A percentile compares a stretch with the other conserved stretches of the same genome.
phyloP scores from a whole-genome alignment of 768 basidiomycete species.

The Pisolithus microcarpus region DNA sequence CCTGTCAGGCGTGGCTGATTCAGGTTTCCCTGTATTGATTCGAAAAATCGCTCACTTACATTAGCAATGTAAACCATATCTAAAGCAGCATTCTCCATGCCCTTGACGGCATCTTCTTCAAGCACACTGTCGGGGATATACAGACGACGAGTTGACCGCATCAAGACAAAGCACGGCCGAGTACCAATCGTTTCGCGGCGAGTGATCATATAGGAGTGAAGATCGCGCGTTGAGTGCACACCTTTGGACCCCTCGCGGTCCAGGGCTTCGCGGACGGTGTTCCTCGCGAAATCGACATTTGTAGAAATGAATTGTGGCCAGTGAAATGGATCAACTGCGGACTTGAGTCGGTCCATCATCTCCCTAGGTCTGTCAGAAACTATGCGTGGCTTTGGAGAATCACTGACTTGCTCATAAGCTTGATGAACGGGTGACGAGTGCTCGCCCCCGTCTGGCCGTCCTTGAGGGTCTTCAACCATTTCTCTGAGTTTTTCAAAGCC shows the following conservation, averaged over 20 bases:
- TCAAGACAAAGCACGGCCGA: constrained; percentile 22
- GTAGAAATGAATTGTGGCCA: constrained; percentile 22
- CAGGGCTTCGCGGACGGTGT: constrained; percentile 18
- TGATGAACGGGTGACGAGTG: constrained; percentile 18
- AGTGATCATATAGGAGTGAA: constrained; percentile 22
- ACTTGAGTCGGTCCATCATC: constrained; percentile 18
- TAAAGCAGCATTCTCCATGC: constrained; percentile 21
- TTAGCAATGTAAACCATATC: constrained; percentile 24
- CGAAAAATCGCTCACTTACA: constrained; percentile 5
- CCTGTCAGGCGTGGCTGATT: constrained; percentile 6
- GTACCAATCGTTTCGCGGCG: constrained; percentile 25
- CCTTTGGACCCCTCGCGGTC: constrained; percentile 19
- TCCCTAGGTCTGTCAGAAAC: constrained; percentile 9
- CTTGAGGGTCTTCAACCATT: constrained; percentile 19
- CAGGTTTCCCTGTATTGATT: not conserved
- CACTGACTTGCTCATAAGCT: constrained; percentile 19
- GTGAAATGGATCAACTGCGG: constrained; percentile 18
- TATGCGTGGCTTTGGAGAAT: not conserved
- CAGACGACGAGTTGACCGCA: constrained; percentile 22
- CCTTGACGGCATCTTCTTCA: constrained; percentile 14
- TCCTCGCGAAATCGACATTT: constrained; percentile 15
- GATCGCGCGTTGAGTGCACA: constrained; percentile 7
- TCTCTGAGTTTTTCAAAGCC: constrained; percentile 9
- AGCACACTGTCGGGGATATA: constrained; percentile 19
- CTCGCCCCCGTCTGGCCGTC: constrained; percentile 12